These are phyloP conservation scores for Paramyrothecium roridum DNA, from an alignment of 2,329 filamentous ascomycete genomes.

Conservation along the genomic window DNA sequence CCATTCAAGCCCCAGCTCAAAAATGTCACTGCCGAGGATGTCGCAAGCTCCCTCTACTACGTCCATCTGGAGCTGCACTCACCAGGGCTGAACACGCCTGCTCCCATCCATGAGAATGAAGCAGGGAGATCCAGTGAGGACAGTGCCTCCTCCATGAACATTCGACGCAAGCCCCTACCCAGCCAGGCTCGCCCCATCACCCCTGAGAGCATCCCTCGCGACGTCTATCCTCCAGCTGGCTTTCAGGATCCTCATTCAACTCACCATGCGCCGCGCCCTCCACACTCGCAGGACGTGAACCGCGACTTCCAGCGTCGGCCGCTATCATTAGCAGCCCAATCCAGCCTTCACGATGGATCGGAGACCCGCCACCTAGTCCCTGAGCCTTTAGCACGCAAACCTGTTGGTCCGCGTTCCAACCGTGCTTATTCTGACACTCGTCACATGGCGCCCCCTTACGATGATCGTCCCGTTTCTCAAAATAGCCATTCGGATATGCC, in stretches of 20 bases:
- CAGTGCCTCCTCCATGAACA: slow-evolving; percentile 38
- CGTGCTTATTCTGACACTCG: background rate
- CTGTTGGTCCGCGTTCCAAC: background rate
- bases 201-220: slow-evolving; percentile 15
- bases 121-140: slow-evolving; percentile 41
- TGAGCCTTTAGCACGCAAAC: background rate
- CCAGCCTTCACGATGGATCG: background rate
- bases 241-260: background rate
- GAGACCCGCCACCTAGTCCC: background rate
- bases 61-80: slow-evolving; percentile 65
- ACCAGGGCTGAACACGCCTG: slow-evolving; percentile 41
- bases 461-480: background rate
- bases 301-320: background rate
- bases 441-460: background rate
- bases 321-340: background rate
- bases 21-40: slow-evolving; percentile 83
- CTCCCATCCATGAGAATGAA: slow-evolving; percentile 20
- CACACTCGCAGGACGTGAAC: background rate
- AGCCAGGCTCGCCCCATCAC: slow-evolving; percentile 22
- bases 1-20: slow-evolving; percentile 85
- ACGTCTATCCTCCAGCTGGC: background rate
- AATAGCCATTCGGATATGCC: slow-evolving; percentile 6
- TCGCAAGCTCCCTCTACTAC: slow-evolving; percentile 87
- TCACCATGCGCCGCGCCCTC: slow-evolving; percentile 8
- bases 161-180: slow-evolving; percentile 52